Percentiles rank a stretch among this genome's conserved stretches.
phyloP scores from a whole-genome alignment of 176 grass and related monocot genomes.

The Cenchrus americanus region DNA sequence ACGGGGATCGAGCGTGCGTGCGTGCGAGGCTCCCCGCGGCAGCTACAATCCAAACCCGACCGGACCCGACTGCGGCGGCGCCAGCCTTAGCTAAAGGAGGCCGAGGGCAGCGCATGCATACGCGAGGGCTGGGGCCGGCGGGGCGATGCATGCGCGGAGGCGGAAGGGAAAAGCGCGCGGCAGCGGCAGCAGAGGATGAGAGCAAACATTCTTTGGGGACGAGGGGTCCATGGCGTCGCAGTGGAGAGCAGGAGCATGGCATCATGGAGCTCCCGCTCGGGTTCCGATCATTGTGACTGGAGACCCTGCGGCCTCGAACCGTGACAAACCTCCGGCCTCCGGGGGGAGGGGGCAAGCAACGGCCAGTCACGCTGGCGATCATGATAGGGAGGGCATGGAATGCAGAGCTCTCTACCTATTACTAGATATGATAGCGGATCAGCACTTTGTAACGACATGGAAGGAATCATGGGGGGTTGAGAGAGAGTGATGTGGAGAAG shows the following conservation, averaged over 20 bases:
- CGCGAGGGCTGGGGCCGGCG: constrained; percentile 42
- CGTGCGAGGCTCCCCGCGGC: background rate
- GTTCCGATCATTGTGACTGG: constrained; percentile 74
- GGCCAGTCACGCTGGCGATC: constrained; percentile 27
- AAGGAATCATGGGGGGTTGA: background rate
- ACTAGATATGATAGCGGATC: background rate
- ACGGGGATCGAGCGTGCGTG: constrained; percentile 16
- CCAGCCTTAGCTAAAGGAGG: constrained; percentile 83
- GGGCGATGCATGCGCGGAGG: constrained; percentile 51
- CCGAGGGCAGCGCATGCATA: constrained; percentile 5
- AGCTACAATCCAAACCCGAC: background rate
- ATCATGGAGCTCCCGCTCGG: constrained; percentile 57
- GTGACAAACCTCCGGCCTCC: constrained; percentile 59
- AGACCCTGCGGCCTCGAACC: constrained; percentile 58
- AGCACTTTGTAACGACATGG: background rate
- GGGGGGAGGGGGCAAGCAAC: background rate
- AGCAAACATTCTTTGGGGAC: constrained; percentile 67
- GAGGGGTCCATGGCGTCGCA: constrained; percentile 32
- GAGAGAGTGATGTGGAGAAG: background rate
- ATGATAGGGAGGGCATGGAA: background rate
- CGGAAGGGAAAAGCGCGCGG: constrained; percentile 61
- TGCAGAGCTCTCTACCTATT: background rate
- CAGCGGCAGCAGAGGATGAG: constrained; percentile 23
- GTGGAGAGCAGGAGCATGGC: constrained; percentile 44
- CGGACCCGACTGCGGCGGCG: background rate